Evolutionary conservation across 139 green algal genomes (phyloP), one percentile per base, ranked within the genome.

Genomic region (Tetradesmus obliquus): DNA sequence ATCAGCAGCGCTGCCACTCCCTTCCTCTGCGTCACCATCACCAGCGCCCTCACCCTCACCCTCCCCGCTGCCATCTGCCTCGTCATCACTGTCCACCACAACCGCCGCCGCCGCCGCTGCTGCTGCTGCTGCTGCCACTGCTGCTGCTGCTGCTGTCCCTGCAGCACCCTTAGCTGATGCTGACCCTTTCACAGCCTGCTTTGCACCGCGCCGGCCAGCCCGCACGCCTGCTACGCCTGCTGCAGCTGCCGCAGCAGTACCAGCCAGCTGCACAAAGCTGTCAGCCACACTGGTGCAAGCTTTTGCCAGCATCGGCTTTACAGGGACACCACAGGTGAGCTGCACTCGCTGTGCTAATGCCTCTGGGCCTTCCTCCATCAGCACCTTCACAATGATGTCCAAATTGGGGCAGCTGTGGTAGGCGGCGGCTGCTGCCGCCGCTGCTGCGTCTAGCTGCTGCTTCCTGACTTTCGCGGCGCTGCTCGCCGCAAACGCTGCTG

Each of bases 251-350:
- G 86, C 86, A 55, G 71, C 86, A 54, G 86, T 83, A 3, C 19
- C 71, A 60, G 53, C 89, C 54, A 84, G 66, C 89, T 72, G 62
- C 89, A 85, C n/a, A 45, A 88, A 22, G 24, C 58, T 69, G 58
- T 84, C 76, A 93, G 80, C 17, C 83, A 85, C 51, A 89, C 92
- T 17, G 5, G 89, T 88, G 97, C 92, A 94, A 55, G 97, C 95
- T 55, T 95, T 95, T n/a, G 98, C 97, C 53, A 99, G 95, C 97
- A 99, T 99, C 8, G 97, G 97, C 94, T 99, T 98, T 32, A 99
- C 88, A 17, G 97, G 97, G 87, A 98, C 94, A 3, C 97, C 97
- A 45, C 94, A 95, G 4, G 91, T 94, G n/a, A 97, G 79, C 17
- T 80, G 86, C 58, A 93, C 96, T 53, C 95, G 93, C 62, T 81